A percentile compares a stretch with the other conserved stretches of the same genome.
Evolutionary conservation across 345 rosid genomes (phyloP).

Genomic region (Gossypium thurberi): DNA sequence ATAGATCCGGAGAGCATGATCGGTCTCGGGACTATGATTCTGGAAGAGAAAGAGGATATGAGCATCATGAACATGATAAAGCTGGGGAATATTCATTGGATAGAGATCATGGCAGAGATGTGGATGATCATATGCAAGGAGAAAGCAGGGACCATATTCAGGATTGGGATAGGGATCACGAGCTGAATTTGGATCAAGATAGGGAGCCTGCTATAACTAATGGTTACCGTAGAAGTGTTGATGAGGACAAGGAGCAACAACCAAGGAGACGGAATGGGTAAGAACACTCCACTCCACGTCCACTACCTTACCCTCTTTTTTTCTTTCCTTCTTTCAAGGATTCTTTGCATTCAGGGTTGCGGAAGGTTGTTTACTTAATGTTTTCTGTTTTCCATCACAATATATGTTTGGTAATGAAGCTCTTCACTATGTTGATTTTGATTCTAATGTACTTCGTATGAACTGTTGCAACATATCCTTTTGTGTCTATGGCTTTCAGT

Average conservation of each 20-base stretch:
- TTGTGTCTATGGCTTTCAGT: background rate
- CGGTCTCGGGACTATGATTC: constrained; percentile 40
- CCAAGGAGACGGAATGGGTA: constrained; percentile 52
- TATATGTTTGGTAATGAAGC: background rate
- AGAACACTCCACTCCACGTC: background rate
- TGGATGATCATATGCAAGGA: constrained; percentile 33
- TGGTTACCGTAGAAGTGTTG: constrained; percentile 22
- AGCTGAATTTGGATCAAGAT: constrained; percentile 28
- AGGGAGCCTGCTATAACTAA: constrained; percentile 33
- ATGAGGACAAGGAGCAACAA: constrained; percentile 32
- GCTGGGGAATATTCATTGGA: constrained; percentile 38
- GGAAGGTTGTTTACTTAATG: background rate
- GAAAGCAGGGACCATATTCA: constrained; percentile 24
- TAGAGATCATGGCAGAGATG: constrained; percentile 40
- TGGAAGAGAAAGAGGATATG: constrained; percentile 46
- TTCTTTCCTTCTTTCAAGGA: background rate
- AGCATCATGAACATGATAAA: constrained; percentile 34
- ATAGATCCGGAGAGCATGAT: constrained; percentile 54
- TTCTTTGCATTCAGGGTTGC: background rate
- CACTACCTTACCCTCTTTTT: background rate
- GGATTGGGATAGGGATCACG: constrained; percentile 26
- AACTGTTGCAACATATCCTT: background rate
- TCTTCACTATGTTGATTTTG: background rate
- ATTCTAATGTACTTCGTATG: background rate
- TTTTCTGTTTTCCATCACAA: background rate